Evolutionary conservation across 495 filamentous ascomycete species (phyloP).

Genomic region (Trichoderma gamsii): DNA sequence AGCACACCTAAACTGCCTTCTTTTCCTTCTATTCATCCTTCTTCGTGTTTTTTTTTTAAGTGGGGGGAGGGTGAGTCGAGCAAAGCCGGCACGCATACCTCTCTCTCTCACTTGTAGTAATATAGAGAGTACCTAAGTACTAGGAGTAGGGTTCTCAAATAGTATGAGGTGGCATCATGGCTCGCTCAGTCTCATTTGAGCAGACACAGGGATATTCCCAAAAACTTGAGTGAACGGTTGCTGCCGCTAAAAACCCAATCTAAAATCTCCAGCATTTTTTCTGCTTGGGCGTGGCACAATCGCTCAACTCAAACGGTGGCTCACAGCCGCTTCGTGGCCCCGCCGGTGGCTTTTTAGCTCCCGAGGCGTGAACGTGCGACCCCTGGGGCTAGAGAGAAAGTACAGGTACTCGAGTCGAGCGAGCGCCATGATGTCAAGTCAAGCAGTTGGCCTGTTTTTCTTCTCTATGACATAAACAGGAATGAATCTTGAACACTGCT

Average conservation of each 20-base stretch:
- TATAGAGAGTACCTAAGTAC: no score
- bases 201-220: neutral
- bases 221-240: neutral
- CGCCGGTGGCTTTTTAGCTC: neutral
- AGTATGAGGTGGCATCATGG: neutral
- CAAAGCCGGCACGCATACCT: neutral
- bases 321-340: neutral
- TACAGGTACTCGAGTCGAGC: neutral
- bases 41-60: neutral
- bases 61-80: neutral
- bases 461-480: no score
- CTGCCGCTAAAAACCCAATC: neutral
- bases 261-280: neutral
- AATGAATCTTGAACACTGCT: no score
- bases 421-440: no score
- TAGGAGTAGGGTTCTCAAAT: no score
- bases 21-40: neutral
- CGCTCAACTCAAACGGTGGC: neutral
- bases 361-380: neutral
- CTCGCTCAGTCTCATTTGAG: neutral
- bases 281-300: neutral
- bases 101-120: no score
- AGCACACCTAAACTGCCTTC: neutral
- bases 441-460: no score
- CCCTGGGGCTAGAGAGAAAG: slow-evolving; percentile 8